These are phyloP conservation scores for Jimgerdemannia flammicorona DNA, from an alignment of 192 early-diverging fungal species.

Conservation along the genomic window DNA sequence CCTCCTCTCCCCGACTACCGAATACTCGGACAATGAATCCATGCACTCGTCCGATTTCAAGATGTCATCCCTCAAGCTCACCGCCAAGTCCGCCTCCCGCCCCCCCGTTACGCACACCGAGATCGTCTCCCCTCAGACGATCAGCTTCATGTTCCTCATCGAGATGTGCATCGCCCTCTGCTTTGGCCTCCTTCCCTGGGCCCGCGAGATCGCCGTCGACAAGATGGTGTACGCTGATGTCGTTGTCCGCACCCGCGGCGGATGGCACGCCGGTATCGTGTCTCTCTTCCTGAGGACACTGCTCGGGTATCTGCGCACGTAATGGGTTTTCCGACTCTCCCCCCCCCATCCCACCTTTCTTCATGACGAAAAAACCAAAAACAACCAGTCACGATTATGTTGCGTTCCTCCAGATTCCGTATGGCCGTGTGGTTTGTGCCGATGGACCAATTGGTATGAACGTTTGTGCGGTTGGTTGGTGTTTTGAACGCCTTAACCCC, in stretches of 20 bases:
- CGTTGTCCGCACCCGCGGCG: not conserved
- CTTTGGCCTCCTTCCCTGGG: not conserved
- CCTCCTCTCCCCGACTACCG: not conserved
- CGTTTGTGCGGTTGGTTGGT: no score
- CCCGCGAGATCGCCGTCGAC: not conserved
- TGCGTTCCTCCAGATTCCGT: no score
- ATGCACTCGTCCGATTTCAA: not conserved
- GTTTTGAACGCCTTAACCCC: no score
- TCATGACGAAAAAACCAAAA: no score
- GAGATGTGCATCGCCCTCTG: not conserved
- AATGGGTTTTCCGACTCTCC: not conserved
- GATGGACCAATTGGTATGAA: no score
- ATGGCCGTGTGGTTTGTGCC: no score
- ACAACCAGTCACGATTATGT: no score
- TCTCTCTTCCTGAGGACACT: not conserved
- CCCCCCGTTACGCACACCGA: not conserved
- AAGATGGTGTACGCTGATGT: not conserved
- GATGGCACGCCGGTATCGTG: not conserved
- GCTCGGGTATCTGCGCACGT: not conserved
- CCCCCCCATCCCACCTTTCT: no score
- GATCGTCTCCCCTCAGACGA: not conserved
- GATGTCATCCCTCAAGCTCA: not conserved
- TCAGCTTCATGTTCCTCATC: not conserved
- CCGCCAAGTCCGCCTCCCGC: no score
- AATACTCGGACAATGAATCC: not conserved